phyloP scores from a whole-genome alignment of 768 basidiomycete species.

The Mycena belliarum region DNA sequence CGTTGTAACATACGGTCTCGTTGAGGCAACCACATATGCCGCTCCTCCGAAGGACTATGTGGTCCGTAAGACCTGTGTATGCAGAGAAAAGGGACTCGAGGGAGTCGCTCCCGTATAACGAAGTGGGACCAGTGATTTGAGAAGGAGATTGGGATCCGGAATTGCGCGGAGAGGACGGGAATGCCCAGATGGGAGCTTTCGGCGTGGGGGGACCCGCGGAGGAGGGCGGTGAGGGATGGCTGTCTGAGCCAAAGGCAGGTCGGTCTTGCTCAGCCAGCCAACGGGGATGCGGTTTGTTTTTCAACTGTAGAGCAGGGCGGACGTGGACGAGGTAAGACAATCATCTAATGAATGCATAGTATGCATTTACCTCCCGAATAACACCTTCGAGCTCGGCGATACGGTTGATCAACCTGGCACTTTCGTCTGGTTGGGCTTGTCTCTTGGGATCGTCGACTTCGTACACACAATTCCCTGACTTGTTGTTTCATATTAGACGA shows the following conservation, averaged over 20 bases:
- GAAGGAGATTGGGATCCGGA: not conserved
- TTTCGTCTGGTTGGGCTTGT: slow-evolving; percentile 44
- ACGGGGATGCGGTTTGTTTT: slow-evolving; percentile 54
- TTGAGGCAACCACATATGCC: slow-evolving; percentile 46
- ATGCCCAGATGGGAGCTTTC: not conserved
- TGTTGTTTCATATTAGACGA: not conserved
- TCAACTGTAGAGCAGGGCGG: slow-evolving; percentile 35
- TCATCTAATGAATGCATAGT: too few species aligned
- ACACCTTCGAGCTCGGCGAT: slow-evolving; percentile 64
- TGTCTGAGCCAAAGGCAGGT: slow-evolving; percentile 32
- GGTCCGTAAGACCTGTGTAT: slow-evolving; percentile 6
- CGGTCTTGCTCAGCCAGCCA: slow-evolving; percentile 47
- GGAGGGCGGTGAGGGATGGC: not conserved
- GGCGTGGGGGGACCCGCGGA: slow-evolving; percentile 15
- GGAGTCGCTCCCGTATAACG: not conserved
- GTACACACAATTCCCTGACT: slow-evolving; percentile 66
- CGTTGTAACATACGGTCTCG: slow-evolving; percentile 42
- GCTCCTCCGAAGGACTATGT: slow-evolving; percentile 13
- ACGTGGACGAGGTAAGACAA: not conserved
- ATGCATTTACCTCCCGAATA: slow-evolving; percentile 47
- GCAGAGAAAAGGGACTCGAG: slow-evolving; percentile 6
- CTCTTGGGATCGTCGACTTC: slow-evolving; percentile 56
- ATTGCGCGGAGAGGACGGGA: not conserved
- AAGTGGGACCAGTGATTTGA: not conserved
- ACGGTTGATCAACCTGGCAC: slow-evolving; percentile 50